These are phyloP conservation scores for Cystobasidium sp. DNA, from an alignment of 1,284 basidiomycete genomes.

Conservation along the genomic window DNA sequence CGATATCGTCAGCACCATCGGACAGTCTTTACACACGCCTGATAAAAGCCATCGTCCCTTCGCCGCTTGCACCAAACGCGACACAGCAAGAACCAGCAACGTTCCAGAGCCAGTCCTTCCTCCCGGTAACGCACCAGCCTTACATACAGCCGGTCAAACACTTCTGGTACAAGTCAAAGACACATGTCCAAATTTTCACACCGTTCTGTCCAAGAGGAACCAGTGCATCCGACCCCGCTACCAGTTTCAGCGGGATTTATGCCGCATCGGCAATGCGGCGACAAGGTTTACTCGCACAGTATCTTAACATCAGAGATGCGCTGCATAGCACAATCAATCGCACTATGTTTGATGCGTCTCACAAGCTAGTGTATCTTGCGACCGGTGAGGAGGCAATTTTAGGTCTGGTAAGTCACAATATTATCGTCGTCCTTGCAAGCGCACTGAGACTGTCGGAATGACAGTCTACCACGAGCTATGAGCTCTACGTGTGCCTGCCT, in stretches of 20 bases:
- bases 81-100: neutral
- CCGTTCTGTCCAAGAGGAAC: constrained; percentile 76
- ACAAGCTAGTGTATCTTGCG: constrained; percentile 81
- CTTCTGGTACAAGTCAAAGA: constrained; percentile 89
- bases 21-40: neutral
- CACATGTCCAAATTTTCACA: constrained; percentile 83
- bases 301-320: constrained; percentile 79
- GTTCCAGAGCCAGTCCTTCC: neutral
- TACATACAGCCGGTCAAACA: constrained; percentile 82
- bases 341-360: constrained; percentile 66
- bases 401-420: constrained; percentile 72
- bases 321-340: constrained; percentile 63
- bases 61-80: neutral
- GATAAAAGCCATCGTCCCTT: neutral
- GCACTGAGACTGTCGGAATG: constrained; percentile 26
- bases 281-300: constrained; percentile 74
- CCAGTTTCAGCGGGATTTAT: constrained; percentile 61
- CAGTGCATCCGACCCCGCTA: constrained; percentile 69
- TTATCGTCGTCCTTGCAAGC: neutral
- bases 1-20: neutral
- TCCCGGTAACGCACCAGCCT: neutral
- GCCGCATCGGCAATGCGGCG: constrained; percentile 18
- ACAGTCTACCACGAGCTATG: constrained; percentile 89
- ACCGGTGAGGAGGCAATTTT: constrained; percentile 85
- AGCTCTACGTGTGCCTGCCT: constrained; percentile 82